Evolutionary conservation across 1,139 yeast genomes (phyloP).

Genomic region (Chernovozyma aurita): DNA sequence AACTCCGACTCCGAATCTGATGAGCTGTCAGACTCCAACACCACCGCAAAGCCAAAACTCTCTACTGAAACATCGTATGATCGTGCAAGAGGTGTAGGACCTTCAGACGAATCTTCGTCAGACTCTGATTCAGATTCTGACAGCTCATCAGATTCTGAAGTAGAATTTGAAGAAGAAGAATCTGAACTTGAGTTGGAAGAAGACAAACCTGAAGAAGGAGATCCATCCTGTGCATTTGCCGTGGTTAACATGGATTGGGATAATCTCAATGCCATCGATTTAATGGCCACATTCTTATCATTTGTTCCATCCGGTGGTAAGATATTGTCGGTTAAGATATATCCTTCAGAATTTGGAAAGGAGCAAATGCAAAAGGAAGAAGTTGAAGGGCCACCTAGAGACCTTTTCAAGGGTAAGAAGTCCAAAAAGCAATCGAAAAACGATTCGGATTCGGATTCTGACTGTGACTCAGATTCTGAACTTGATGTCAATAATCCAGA

Average conservation of each 20-base stretch:
- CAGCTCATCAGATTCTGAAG: constrained; percentile 22
- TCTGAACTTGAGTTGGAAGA: constrained; percentile 54
- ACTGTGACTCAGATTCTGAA: constrained; percentile 46
- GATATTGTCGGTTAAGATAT: constrained; percentile 69
- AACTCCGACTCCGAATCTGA: constrained; percentile 10
- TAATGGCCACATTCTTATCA: constrained; percentile 85
- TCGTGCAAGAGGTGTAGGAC: constrained; percentile 66
- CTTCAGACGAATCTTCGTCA: constrained; percentile 20
- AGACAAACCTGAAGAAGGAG: constrained; percentile 72
- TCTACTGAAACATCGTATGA: too few relatives aligned
- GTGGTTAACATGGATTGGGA: constrained; percentile 99
- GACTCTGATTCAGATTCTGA: constrained; percentile 29
- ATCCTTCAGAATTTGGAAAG: constrained; percentile 92
- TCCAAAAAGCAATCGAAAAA: constrained; percentile 7
- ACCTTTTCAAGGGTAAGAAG: constrained; percentile 51
- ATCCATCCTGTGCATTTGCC: constrained; percentile 77
- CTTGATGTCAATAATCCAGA: constrained; percentile 38
- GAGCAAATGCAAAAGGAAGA: constrained; percentile 90
- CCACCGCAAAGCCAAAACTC: neutral
- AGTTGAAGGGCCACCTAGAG: constrained; percentile 87
- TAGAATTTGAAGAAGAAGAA: constrained; percentile 34
- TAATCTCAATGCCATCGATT: constrained; percentile 75
- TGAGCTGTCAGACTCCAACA: constrained; percentile 1
- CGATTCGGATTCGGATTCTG: constrained; percentile 30
- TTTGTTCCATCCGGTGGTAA: constrained; percentile 78